Percentiles rank a stretch among this genome's conserved stretches.
These are phyloP conservation scores for Trichodelitschia bisporula DNA, from an alignment of 495 filamentous ascomycete species.

Conservation along the genomic window DNA sequence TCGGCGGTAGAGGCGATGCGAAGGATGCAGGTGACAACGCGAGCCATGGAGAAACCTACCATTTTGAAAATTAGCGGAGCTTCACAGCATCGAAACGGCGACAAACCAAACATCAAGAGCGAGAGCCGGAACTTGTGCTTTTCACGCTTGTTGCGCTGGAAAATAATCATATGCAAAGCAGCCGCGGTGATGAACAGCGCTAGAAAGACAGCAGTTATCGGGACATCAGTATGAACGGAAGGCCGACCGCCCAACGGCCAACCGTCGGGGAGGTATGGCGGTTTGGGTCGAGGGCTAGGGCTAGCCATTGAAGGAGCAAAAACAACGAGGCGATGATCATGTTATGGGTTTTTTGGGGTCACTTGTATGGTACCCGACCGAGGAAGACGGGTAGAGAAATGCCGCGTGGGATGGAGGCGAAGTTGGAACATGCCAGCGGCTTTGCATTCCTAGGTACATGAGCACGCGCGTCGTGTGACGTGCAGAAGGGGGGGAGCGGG, in stretches of 20 bases:
- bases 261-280: conserved; percentile 6
- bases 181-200: conserved; percentile 6
- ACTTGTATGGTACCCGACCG: too few relatives aligned
- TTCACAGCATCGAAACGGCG: neutral
- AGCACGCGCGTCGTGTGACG: too few relatives aligned
- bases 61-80: neutral
- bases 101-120: conserved; percentile 6
- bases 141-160: conserved; percentile 7
- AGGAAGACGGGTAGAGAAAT: too few relatives aligned
- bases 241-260: conserved; percentile 9
- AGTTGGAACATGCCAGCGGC: too few relatives aligned
- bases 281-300: conserved; percentile 2
- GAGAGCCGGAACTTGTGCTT: conserved; percentile 9
- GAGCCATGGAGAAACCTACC: conserved; percentile 16
- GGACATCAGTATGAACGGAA: conserved; percentile 4
- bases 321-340: too few relatives aligned
- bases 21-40: conserved; percentile 11
- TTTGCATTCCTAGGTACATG: too few relatives aligned
- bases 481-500: too few relatives aligned
- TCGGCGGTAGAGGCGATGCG: conserved; percentile 8
- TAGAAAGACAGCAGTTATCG: conserved; percentile 9
- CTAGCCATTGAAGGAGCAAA: too few relatives aligned
- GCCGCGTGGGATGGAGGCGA: too few relatives aligned
- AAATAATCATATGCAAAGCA: conserved; percentile 10
- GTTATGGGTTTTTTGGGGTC: too few relatives aligned